Base-by-base conservation (phyloP, 2,329 filamentous ascomycete genomes). In the Capronia americana region DNA sequence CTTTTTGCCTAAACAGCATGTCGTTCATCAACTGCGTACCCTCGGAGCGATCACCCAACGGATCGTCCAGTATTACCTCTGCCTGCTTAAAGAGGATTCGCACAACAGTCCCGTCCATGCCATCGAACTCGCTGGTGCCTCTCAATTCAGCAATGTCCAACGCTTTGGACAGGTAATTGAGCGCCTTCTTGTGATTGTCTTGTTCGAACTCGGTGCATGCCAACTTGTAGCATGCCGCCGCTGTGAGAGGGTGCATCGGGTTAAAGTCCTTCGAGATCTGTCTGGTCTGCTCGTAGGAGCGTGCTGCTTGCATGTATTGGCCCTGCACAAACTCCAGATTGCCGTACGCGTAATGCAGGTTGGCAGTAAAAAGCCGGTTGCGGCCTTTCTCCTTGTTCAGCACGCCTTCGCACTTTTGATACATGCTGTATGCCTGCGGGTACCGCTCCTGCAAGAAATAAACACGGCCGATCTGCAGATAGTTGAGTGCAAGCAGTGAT, bases 221-320 rank as follows among this genome's bases (percentile, higher is more conserved):
- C 28, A 65, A 38, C 58, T 61, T 62, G 63, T 65, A 65, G 41
- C 44, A 62, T 4, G 63, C 57, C 6, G 63, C 63, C 12, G 63
- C 63, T 11, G 57, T 50, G 28, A 65, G 57, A 4, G 63, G 63
- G 44, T 65, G 63, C 48, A 55, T 55, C 41, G 57, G 57, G 32
- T 46, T 65, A 20, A 54, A 32, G 32, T 61, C 38, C 28, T 46
- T 59, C n/a, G 41, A 34, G 44, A 61, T 65, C 28, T 56, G 46
- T 17, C 57, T 60, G 5, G 28, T 50, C 32, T 12, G n/a, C 26
- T 61, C 57, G 34, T 55, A 65, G 12, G 26, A 30, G 17, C 30
- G 28, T 28, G 48, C 34, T n/a, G 63, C 63, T 26, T 30, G n/a
- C 10, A 23, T 34, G 28, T 38, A 53, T 12, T 62, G 41, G 17